Percentiles rank a stretch among this genome's conserved stretches.
Evolutionary conservation across 2,329 filamentous ascomycete genomes (phyloP).

Genomic region (Catunica adiposa): DNA sequence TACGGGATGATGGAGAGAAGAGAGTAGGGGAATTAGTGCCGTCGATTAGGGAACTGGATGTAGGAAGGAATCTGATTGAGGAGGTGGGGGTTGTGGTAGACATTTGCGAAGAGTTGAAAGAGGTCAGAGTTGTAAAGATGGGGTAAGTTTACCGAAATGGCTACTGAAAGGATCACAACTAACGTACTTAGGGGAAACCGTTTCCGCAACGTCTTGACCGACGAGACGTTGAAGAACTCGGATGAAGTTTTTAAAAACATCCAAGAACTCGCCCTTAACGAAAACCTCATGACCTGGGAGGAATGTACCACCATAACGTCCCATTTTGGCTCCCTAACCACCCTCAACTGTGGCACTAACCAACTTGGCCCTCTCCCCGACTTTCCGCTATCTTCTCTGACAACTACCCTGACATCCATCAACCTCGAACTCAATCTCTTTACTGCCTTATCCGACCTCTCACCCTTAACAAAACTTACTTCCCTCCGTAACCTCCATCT

Average conservation of each 20-base stretch:
- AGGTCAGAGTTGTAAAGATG: conserved; percentile 38
- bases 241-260: conserved; percentile 32
- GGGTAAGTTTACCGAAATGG: conserved; percentile 1
- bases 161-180: too few relatives aligned
- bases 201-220: conserved; percentile 31
- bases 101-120: conserved; percentile 55
- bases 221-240: conserved; percentile 20
- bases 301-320: conserved; percentile 39
- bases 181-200: conserved; percentile 80
- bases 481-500: conserved; percentile 47
- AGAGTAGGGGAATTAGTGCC: conserved; percentile 38
- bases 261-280: conserved; percentile 46
- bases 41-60: conserved; percentile 60
- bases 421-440: conserved; percentile 61
- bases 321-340: conserved; percentile 36
- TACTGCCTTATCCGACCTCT: conserved; percentile 38
- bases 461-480: conserved; percentile 33
- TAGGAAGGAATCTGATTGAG: conserved; percentile 71
- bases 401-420: conserved; percentile 40
- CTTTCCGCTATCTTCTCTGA: conserved; percentile 25
- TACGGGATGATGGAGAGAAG: conserved; percentile 21
- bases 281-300: conserved; percentile 50
- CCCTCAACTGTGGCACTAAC: conserved; percentile 40
- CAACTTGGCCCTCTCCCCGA: conserved; percentile 36
- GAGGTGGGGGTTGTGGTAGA: conserved; percentile 47